Conservation (phyloP, 768 basidiomycete genomes). For the Termitomyces sp. region DNA sequence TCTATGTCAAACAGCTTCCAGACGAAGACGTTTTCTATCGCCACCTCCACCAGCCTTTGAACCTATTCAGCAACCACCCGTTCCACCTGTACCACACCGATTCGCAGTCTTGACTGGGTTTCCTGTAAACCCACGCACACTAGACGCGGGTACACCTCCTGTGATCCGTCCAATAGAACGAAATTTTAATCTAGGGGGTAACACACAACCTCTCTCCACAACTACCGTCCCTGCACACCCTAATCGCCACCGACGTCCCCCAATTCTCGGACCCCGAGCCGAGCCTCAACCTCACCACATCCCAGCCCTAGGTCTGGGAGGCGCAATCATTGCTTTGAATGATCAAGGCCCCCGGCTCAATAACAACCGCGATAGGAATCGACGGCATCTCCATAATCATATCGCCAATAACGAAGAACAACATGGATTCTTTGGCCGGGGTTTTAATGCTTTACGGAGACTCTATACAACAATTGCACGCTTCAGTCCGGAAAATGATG, state of each 20-base stretch:
- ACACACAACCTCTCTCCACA: constrained; percentile 14
- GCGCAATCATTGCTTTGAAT: constrained; percentile 46
- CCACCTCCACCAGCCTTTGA: constrained; percentile 37
- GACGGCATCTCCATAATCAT: constrained; percentile 12
- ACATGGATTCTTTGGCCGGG: constrained; percentile 14
- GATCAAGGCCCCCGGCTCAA: constrained; percentile 15
- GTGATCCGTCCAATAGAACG: constrained; percentile 44
- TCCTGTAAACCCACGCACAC: constrained; percentile 29
- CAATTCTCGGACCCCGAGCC: constrained; percentile 19
- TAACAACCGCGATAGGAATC: constrained; percentile 9
- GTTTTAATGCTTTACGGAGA: constrained; percentile 9
- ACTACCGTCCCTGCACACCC: constrained; percentile 12
- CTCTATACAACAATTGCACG: constrained; percentile 9
- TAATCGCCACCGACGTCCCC: constrained; percentile 20
- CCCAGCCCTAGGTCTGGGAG: constrained; percentile 61
- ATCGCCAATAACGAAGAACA: not conserved
- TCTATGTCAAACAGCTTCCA: not conserved
- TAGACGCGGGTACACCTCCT: constrained; percentile 26
- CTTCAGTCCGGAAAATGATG: not conserved
- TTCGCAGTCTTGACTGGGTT: constrained; percentile 30
- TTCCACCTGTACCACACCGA: constrained; percentile 43
- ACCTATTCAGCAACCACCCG: constrained; percentile 41
- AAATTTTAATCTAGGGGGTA: constrained; percentile 48
- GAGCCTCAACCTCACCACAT: constrained; percentile 47
- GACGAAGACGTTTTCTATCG: constrained; percentile 25